Percentiles rank a stretch among this genome's conserved stretches.
Evolutionary conservation across 2,329 filamentous ascomycete species (phyloP).

Genomic region (Volutella citrinella): DNA sequence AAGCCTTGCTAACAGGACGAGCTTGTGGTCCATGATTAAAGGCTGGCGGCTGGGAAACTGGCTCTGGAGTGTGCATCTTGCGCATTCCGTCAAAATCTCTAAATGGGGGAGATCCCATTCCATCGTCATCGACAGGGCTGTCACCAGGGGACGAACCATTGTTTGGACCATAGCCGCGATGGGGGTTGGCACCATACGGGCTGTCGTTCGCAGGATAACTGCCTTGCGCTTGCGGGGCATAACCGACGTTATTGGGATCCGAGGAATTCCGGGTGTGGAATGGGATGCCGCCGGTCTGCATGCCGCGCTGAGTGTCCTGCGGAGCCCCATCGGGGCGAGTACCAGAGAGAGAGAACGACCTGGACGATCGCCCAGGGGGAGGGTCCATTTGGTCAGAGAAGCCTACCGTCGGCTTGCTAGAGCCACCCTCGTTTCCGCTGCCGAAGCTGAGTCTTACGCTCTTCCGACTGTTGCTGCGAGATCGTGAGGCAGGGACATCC

Average conservation of each 20-base stretch:
- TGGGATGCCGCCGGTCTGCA: conserved; percentile 26
- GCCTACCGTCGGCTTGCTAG: conserved; percentile 47
- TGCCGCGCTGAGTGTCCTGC: conserved; percentile 38
- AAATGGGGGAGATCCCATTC: conserved; percentile 36
- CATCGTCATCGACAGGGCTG: conserved; percentile 54
- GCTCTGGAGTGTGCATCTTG: conserved; percentile 64
- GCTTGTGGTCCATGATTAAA: conserved; percentile 75
- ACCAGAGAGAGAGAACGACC: conserved; percentile 47
- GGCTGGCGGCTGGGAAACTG: conserved; percentile 73
- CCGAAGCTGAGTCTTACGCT: conserved; percentile 54
- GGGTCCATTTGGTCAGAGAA: too few species aligned
- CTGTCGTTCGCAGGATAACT: conserved; percentile 23
- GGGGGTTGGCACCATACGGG: conserved; percentile 30
- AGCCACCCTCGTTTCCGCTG: conserved; percentile 16
- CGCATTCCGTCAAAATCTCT: conserved; percentile 53
- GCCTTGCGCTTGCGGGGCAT: conserved; percentile 22
- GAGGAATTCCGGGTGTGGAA: conserved; percentile 47
- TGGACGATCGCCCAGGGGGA: conserved; percentile 49
- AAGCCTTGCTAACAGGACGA: conserved; percentile 64
- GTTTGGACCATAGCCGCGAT: conserved; percentile 33
- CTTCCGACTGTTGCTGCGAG: conserved; percentile 56
- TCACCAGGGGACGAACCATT: conserved; percentile 47
- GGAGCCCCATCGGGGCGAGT: conserved; percentile 51
- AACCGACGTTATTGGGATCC: conserved; percentile 35
- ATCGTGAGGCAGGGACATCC: conserved; percentile 41